These are phyloP conservation scores for Vachellia collinsii DNA, from an alignment of 306 rosid genomes.

Conservation along the genomic window DNA sequence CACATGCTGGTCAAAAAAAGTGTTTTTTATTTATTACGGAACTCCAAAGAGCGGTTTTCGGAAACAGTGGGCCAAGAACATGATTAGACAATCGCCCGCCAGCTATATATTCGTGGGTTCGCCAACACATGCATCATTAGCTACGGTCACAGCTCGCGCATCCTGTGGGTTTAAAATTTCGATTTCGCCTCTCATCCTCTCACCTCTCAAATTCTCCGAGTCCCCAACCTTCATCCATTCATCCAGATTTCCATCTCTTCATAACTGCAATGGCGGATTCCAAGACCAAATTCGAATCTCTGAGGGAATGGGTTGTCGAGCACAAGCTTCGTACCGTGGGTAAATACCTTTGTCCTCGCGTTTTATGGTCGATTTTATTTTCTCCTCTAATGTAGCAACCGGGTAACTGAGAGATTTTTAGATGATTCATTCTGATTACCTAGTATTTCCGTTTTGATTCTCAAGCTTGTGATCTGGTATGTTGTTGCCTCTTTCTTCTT, in stretches of 20 bases:
- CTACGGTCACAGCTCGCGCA: neutral
- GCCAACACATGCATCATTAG: neutral
- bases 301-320: constrained; percentile 79
- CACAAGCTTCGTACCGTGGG: constrained; percentile 97
- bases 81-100: neutral
- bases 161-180: constrained; percentile 43
- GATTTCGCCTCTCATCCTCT: constrained; percentile 37
- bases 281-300: constrained; percentile 60
- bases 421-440: neutral
- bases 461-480: neutral
- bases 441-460: neutral
- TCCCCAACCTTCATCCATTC: no score
- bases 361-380: neutral
- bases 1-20: no score
- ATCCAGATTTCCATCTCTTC: neutral
- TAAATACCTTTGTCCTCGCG: constrained; percentile 32
- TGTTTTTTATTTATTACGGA: neutral
- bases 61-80: neutral
- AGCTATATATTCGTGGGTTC: neutral
- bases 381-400: neutral
- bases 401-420: neutral
- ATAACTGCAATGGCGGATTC: constrained; percentile 63
- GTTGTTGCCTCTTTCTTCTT: neutral
- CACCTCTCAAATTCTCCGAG: neutral
- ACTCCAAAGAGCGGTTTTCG: neutral